These are phyloP conservation scores for Aspergillus diversus DNA, from an alignment of 495 filamentous ascomycete species.

Conservation along the genomic window DNA sequence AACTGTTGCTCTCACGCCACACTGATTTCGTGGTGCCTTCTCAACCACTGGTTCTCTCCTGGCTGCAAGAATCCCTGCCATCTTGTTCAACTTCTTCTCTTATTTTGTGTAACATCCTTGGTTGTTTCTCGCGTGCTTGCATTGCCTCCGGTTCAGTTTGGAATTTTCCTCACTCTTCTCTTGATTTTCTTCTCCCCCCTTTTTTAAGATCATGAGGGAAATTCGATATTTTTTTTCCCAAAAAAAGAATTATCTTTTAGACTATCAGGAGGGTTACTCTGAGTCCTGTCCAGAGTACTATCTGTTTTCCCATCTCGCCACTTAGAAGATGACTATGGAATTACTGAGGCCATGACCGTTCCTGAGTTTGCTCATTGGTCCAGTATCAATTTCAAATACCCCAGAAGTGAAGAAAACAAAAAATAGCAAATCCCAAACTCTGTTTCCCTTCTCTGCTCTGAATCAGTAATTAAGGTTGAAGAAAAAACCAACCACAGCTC, in stretches of 20 bases:
- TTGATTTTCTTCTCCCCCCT: background rate
- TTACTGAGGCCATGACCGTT: too few species aligned
- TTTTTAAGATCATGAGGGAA: background rate
- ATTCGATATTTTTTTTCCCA: background rate
- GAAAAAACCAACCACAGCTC: background rate
- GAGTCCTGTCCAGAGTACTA: too few species aligned
- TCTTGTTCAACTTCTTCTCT: slow-evolving; percentile 24
- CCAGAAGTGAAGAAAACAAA: background rate
- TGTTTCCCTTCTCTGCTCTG: background rate
- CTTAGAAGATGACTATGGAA: too few species aligned
- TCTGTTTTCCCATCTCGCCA: too few species aligned
- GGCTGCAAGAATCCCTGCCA: slow-evolving; percentile 32
- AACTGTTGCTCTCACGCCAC: slow-evolving; percentile 29
- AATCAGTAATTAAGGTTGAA: background rate
- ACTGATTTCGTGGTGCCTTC: slow-evolving; percentile 46
- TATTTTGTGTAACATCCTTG: slow-evolving; percentile 35
- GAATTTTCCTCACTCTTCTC: slow-evolving; percentile 14
- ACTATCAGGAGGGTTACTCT: too few species aligned
- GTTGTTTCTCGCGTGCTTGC: slow-evolving; percentile 30
- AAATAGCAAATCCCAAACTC: background rate
- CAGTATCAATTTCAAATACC: background rate
- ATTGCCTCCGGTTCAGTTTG: slow-evolving; percentile 16
- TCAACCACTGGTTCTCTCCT: slow-evolving; percentile 38
- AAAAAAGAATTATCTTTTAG: background rate
- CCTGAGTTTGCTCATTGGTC: background rate